These are phyloP conservation scores for Xylaria grammica DNA, from an alignment of 495 filamentous ascomycete genomes.

Conservation along the genomic window DNA sequence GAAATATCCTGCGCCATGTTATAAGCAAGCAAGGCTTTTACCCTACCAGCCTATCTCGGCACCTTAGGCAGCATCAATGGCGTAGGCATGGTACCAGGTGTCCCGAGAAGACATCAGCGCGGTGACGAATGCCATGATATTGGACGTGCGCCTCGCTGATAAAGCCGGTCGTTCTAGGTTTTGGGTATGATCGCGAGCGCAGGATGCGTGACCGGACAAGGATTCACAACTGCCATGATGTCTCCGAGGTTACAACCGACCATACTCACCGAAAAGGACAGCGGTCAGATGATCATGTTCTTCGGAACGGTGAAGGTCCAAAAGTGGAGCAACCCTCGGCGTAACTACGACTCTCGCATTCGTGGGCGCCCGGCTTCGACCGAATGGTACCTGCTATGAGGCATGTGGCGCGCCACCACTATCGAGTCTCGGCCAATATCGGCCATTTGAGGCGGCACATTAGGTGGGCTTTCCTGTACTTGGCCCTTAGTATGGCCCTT, in stretches of 20 bases:
- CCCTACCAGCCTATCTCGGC: no score
- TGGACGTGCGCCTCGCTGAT: not conserved
- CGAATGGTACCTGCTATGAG: slow-evolving; percentile 3
- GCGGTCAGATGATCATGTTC: not conserved
- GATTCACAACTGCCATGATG: no score
- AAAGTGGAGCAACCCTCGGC: not conserved
- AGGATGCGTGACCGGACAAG: no score
- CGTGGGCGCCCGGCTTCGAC: slow-evolving; percentile 1
- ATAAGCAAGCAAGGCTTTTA: no score
- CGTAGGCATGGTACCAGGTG: no score
- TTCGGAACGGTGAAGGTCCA: not conserved
- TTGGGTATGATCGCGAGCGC: not conserved
- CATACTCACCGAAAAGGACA: not conserved
- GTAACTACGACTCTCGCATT: not conserved
- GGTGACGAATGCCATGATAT: no score
- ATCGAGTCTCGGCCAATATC: not conserved
- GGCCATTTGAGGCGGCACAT: not conserved
- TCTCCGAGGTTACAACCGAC: not conserved
- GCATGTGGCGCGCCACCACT: slow-evolving; percentile 14
- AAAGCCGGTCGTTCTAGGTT: not conserved
- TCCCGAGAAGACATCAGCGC: no score
- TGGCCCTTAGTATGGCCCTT: no score
- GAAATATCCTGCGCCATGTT: no score
- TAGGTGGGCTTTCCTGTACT: not conserved
- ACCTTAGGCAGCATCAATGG: no score